Percentiles rank a stretch among this genome's conserved stretches.
Evolutionary conservation across 345 rosid genomes (phyloP).

Genomic region (Arabidopsis suecica): DNA sequence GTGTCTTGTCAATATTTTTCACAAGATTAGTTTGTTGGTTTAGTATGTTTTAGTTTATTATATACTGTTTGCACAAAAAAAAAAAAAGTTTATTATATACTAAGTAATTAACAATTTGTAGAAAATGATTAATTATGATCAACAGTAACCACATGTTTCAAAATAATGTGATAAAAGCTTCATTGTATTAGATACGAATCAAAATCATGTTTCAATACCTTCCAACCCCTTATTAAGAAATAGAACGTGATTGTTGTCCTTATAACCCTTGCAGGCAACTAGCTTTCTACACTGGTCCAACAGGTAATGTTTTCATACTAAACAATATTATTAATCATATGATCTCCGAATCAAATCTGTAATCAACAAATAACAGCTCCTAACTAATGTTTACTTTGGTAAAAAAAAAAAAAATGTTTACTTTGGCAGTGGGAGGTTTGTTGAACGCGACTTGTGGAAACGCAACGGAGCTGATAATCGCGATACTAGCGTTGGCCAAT

Average conservation of each 20-base stretch:
- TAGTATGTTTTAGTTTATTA: too few species aligned
- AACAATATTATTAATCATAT: neutral
- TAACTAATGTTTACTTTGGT: neutral
- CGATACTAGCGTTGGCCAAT: slow-evolving; percentile 69
- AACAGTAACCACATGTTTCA: too few species aligned
- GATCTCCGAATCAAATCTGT: neutral
- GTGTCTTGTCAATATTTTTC: neutral
- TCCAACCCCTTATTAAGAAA: neutral
- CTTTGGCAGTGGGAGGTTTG: slow-evolving; percentile 77
- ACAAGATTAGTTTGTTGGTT: too few species aligned
- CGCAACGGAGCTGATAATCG: slow-evolving; percentile 90
- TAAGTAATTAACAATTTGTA: too few species aligned
- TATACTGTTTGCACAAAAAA: too few species aligned
- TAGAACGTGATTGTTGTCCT: neutral
- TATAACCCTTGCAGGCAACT: slow-evolving; percentile 65
- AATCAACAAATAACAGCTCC: neutral
- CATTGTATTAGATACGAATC: neutral
- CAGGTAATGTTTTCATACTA: slow-evolving; percentile 56
- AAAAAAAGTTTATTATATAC: too few species aligned
- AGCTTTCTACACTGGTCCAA: slow-evolving; percentile 83
- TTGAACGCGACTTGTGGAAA: slow-evolving; percentile 96
- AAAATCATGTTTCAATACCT: neutral
- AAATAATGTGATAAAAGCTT: too few species aligned
- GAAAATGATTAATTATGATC: too few species aligned
- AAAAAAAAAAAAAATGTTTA: too few species aligned